Evolutionary conservation across 148 eudicot species (phyloP).

Genomic region (Agrostemma githago): DNA sequence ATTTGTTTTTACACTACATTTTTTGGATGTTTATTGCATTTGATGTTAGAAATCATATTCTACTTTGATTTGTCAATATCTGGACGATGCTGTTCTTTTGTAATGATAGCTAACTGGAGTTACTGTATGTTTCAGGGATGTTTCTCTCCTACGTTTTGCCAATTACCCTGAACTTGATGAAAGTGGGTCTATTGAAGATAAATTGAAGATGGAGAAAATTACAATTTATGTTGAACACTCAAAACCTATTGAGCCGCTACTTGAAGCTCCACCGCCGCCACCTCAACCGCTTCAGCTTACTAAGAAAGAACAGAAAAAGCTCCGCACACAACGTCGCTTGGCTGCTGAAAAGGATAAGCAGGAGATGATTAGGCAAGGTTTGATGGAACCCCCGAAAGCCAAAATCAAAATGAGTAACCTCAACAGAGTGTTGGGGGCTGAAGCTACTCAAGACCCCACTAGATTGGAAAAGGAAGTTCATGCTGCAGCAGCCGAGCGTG

Average conservation of each 20-base stretch:
- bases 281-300: conserved; percentile 45
- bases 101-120: background rate
- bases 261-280: conserved; percentile 81
- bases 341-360: too few species aligned
- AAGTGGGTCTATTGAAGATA: conserved; percentile 41
- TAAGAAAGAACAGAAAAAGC: too few species aligned
- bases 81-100: background rate
- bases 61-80: background rate
- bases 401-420: too few species aligned
- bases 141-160: conserved; percentile 56
- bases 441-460: too few species aligned
- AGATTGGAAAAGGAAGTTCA: too few species aligned
- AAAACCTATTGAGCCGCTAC: conserved; percentile 86
- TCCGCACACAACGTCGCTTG: too few species aligned
- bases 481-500: too few species aligned
- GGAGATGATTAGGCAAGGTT: too few species aligned
- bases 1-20: background rate
- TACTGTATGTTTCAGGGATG: conserved; percentile 58
- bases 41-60: background rate
- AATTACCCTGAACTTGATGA: conserved; percentile 45
- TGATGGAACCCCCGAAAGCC: too few species aligned
- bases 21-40: background rate
- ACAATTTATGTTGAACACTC: conserved; percentile 90
- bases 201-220: conserved; percentile 65
- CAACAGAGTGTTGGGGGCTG: too few species aligned